Base-by-base conservation (phyloP, 352 stramenopile genomes). In the Phytophthora pini region DNA sequence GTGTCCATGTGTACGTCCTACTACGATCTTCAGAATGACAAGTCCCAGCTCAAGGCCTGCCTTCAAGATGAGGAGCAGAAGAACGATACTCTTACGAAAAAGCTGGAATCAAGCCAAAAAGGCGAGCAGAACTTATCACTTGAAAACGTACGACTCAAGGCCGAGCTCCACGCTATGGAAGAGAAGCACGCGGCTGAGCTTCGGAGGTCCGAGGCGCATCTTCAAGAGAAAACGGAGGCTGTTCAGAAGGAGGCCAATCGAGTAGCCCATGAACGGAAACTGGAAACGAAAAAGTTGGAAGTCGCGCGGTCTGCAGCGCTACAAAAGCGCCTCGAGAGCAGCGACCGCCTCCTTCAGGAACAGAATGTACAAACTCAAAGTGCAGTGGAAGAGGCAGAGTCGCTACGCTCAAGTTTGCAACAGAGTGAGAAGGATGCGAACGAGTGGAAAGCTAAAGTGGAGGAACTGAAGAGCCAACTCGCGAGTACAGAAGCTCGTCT, bases 1-100 rank as follows among this genome's bases (percentile, higher is more conserved):
- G 71, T 82, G 15, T 74, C 77, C 10, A 94, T 94, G 87, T 94
- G 87, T 61, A 94, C 87, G 6, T 94, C 87, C 7, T 94, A 94
- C 57, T 93, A 91, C 50, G 87, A 94, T 59, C 65, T 94, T 20
- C 83, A 94, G 57, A 86, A 88, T 45, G 56, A 87, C 34, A 92
- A 92, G 41, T 70, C 70, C 0, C 69, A 88, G 47, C 65, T 93
- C 0, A 77, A 92, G 34, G 55, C 68, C 36, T 69, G 55, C 1
- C 50, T 83, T 39, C 45, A 65, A 32, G 47, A 59, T 1, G 50
- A 87, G n/a, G 72, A 86, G 47, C 41, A 62, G 3, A 68, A 69
- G 26, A 82, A 65, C n/a, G 38, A n/a, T 12, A 12, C 41, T 11
- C 52, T 92, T 1, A 56, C 44, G 0, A 64, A 70, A n/a, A 70